A percentile compares a stretch with the other conserved stretches of the same genome.
These are phyloP conservation scores for Diversispora epigaea DNA, from an alignment of 192 early-diverging fungal species.

Conservation along the genomic window DNA sequence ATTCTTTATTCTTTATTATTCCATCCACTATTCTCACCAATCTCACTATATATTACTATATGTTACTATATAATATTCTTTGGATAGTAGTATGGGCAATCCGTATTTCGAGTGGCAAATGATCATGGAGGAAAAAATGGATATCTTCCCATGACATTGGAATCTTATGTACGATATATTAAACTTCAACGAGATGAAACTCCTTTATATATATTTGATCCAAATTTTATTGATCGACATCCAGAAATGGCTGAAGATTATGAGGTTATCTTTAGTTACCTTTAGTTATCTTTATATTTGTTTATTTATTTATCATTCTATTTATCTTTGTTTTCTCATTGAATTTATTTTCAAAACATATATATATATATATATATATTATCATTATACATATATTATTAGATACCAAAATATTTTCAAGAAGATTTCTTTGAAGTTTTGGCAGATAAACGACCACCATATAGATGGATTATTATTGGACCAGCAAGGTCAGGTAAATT, in stretches of 20 bases:
- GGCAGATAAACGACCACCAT: constrained; percentile 38
- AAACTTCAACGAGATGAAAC: constrained; percentile 40
- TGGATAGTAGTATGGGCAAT: constrained; percentile 41
- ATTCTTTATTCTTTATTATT: background rate
- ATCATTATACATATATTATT: no score
- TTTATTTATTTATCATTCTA: no score
- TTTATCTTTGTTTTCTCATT: no score
- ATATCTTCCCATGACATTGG: constrained; percentile 33
- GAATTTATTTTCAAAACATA: no score
- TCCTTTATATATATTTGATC: constrained; percentile 51
- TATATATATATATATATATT: no score
- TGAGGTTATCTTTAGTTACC: constrained; percentile 15
- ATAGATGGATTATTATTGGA: constrained; percentile 49
- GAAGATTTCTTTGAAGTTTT: constrained; percentile 42
- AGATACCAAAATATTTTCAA: constrained; percentile 41
- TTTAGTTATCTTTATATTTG: no score
- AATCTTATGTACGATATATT: constrained; percentile 42
- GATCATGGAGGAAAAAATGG: constrained; percentile 36
- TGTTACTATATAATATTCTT: background rate
- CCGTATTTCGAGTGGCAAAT: constrained; percentile 40
- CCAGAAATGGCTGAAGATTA: constrained; percentile 43
- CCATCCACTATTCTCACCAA: background rate
- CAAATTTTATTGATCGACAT: constrained; percentile 39
- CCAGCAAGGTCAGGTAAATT: constrained; percentile 39
- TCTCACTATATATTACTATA: background rate